phyloP scores from a whole-genome alignment of 805 yeast genomes.

The Yarrowia keelungensis region DNA sequence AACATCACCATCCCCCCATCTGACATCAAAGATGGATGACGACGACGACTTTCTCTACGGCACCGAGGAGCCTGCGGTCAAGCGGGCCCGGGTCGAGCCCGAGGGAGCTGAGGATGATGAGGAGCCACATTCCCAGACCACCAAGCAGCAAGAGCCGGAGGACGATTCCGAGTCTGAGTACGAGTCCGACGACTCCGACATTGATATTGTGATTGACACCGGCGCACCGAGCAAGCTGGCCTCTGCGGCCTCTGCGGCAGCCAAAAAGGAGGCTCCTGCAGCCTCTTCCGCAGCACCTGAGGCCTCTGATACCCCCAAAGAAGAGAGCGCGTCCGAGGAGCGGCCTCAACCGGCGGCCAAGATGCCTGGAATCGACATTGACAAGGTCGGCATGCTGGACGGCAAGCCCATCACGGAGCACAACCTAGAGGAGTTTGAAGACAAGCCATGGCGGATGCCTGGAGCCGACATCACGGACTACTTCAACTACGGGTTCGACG shows the following conservation, averaged over 20 bases:
- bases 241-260: constrained; percentile 41
- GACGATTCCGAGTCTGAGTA: constrained; percentile 41
- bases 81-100: constrained; percentile 38
- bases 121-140: constrained; percentile 44
- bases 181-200: constrained; percentile 40
- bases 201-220: constrained; percentile 36
- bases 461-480: constrained; percentile 95
- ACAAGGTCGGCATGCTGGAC: constrained; percentile 72
- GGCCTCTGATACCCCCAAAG: constrained; percentile 43
- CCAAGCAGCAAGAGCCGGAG: constrained; percentile 39
- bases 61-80: constrained; percentile 34
- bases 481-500: constrained; percentile 96
- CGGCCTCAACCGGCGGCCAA: constrained; percentile 42
- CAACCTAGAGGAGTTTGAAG: constrained; percentile 79
- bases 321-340: constrained; percentile 39
- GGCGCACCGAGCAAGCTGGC: constrained; percentile 24
- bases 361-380: constrained; percentile 64
- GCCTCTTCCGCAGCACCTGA: constrained; percentile 43
- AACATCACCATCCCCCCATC: constrained; percentile 24
- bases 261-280: constrained; percentile 33
- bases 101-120: constrained; percentile 44
- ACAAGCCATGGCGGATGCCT: constrained; percentile 98
- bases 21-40: constrained; percentile 38
- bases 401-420: constrained; percentile 85
- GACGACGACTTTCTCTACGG: constrained; percentile 41